Conservation (phyloP, 2,329 filamentous ascomycete genomes). For the Fusarium sp. region DNA sequence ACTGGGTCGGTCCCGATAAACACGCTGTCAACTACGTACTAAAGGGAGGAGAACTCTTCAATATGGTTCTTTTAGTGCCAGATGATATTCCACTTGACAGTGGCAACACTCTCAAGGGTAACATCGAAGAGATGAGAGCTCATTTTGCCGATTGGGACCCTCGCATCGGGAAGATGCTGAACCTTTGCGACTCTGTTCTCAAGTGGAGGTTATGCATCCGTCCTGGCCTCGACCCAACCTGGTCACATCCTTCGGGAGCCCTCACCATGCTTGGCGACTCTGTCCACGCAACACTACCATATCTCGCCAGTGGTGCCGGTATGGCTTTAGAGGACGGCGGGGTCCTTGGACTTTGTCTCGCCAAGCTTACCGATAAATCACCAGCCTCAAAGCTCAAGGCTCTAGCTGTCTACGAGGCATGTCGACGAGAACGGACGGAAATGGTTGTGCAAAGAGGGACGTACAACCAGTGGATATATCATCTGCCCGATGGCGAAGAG, state of each 20-base stretch:
- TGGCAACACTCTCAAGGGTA: background rate
- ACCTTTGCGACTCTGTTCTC: conserved; percentile 64
- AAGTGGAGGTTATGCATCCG: conserved; percentile 71
- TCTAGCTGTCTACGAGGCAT: background rate
- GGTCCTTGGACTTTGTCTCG: background rate
- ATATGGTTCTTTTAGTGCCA: background rate
- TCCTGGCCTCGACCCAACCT: conserved; percentile 58
- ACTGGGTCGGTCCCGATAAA: conserved; percentile 62
- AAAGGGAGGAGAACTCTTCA: conserved; percentile 39
- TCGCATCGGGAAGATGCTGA: conserved; percentile 62
- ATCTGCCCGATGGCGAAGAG: conserved; percentile 66
- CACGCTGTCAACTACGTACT: conserved; percentile 61
- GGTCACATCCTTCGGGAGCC: conserved; percentile 61
- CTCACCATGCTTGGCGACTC: conserved; percentile 1
- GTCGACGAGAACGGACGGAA: conserved; percentile 56
- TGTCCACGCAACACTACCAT: background rate
- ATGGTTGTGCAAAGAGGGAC: conserved; percentile 68
- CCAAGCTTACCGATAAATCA: background rate
- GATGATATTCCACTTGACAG: background rate
- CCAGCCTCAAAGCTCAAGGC: background rate
- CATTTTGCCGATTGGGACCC: conserved; percentile 68
- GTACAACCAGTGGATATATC: conserved; percentile 69
- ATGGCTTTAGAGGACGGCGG: background rate
- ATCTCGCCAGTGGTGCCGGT: background rate
- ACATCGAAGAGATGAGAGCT: conserved; percentile 55